Conservation (phyloP, 129 eudicot genomes). For the Heracleum sosnowskyi region DNA sequence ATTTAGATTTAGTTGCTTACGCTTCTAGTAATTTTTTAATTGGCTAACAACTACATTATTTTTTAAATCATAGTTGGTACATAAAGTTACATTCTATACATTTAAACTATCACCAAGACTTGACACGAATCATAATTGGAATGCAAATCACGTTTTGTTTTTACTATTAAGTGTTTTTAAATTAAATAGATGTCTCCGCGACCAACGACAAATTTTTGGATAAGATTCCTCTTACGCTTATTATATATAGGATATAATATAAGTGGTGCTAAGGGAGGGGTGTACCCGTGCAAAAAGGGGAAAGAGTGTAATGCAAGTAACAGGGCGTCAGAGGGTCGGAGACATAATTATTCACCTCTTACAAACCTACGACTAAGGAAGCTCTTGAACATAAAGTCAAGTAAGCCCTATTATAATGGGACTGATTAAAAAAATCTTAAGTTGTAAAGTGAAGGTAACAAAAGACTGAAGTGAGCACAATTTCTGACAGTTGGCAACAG, state of each 20-base stretch:
- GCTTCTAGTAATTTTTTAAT: background rate
- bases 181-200: background rate
- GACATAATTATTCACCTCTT: background rate
- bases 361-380: background rate
- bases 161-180: background rate
- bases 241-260: background rate
- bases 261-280: background rate
- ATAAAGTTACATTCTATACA: background rate
- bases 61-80: background rate
- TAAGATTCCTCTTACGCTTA: background rate
- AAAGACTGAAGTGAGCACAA: background rate
- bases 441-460: background rate
- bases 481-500: background rate
- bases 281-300: constrained; percentile 1
- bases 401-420: background rate
- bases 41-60: background rate
- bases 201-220: background rate
- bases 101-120: background rate
- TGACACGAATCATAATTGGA: background rate
- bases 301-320: background rate
- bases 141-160: too few species aligned
- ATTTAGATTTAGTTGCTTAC: too few species aligned
- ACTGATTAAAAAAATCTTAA: background rate
- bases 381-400: background rate
- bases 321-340: background rate